phyloP scores from a whole-genome alignment of 2,329 filamentous ascomycete species.

The Aspergillus unguis region DNA sequence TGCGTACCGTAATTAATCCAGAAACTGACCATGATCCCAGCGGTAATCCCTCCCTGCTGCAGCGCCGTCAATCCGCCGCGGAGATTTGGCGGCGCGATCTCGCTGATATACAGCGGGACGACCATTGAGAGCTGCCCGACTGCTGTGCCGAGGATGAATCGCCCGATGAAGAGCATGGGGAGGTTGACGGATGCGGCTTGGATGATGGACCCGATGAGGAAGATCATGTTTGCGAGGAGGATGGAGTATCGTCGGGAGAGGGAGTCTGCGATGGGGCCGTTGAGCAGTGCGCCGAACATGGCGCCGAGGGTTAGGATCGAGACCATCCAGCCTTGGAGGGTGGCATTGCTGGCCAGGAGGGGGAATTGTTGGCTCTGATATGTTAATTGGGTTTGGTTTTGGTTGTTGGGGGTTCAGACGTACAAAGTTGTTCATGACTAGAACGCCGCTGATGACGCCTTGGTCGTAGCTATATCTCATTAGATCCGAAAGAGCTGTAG shows the following conservation, averaged over 20 bases:
- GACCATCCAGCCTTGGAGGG: background rate
- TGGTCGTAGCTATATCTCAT: background rate
- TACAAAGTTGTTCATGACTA: background rate
- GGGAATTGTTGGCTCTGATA: background rate
- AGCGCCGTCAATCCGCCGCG: constrained; percentile 23
- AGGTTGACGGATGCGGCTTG: constrained; percentile 28
- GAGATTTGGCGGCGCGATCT: constrained; percentile 37
- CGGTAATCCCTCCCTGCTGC: constrained; percentile 24
- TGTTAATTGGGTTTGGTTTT: background rate
- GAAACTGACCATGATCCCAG: constrained; percentile 26
- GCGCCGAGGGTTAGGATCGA: background rate
- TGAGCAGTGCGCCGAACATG: background rate
- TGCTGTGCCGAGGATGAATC: constrained; percentile 39
- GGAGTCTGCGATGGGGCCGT: background rate
- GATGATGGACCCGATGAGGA: constrained; percentile 45
- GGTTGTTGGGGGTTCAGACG: background rate
- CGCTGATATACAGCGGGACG: constrained; percentile 50
- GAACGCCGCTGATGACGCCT: background rate
- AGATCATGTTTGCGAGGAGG: constrained; percentile 20
- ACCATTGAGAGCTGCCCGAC: constrained; percentile 40
- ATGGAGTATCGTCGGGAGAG: background rate
- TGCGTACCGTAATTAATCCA: constrained; percentile 49
- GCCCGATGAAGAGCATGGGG: constrained; percentile 31
- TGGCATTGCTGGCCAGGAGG: background rate
- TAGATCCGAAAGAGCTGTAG: background rate